A percentile compares a stretch with the other conserved stretches of the same genome.
Evolutionary conservation across 345 rosid genomes (phyloP).

Genomic region (Salix purpurea): DNA sequence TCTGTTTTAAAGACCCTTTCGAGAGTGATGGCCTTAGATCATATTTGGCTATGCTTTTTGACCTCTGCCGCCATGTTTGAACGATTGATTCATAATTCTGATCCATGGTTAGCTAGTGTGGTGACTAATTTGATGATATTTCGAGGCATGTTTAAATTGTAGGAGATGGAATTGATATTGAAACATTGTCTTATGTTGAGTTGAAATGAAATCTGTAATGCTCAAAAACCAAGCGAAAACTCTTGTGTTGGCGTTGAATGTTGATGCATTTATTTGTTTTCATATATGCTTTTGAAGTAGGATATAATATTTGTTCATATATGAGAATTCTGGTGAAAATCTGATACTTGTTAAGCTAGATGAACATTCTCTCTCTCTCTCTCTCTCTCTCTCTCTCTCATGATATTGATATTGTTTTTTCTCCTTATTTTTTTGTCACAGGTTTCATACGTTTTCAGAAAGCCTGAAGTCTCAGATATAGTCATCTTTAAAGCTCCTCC

Average conservation of each 20-base stretch:
- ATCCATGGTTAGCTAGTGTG: no score
- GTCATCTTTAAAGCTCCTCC: conserved; percentile 91
- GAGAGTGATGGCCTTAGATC: no score
- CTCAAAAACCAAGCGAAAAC: no score
- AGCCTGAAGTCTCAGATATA: conserved; percentile 80
- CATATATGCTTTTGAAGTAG: background rate
- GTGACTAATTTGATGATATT: no score
- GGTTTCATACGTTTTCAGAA: conserved; percentile 78
- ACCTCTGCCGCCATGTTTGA: no score
- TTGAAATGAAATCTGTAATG: no score
- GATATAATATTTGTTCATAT: background rate
- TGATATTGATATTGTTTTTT: background rate
- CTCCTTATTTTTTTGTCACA: conserved; percentile 22
- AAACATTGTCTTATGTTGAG: no score
- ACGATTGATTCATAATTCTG: no score
- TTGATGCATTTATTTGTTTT: background rate
- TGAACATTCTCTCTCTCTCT: background rate
- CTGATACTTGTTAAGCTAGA: background rate
- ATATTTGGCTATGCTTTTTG: no score
- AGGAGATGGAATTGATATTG: no score
- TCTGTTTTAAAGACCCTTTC: no score
- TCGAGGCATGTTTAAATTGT: no score
- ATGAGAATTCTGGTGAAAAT: background rate
- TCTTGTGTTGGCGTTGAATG: background rate
- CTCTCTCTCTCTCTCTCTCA: background rate